Base-by-base conservation (phyloP, 192 early-diverging fungal species). In the Phlyctochytrium planicorne region DNA sequence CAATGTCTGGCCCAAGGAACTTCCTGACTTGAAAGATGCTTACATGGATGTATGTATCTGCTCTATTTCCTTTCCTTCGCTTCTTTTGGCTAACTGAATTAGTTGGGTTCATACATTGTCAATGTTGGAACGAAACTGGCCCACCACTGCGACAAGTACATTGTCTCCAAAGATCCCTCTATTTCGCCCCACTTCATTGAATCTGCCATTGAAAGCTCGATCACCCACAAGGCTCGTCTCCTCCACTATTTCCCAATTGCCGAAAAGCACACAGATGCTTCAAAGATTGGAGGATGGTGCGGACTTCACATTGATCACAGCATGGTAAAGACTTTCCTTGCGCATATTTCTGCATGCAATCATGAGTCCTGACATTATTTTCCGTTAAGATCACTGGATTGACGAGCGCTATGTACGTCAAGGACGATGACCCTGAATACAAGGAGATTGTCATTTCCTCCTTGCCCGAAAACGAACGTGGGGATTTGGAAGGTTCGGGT, bases 291-390 rank as follows among this genome's bases (percentile, higher is more conserved):
- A 62, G 82, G 82, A 4, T 89, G 87, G 89, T 89, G 89, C 35
- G 89, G 89, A 17, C 80, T 86, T 79, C 89, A 90, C 63, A 37
- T 87, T 20, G 89, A 90, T 57, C 87, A 90, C 62, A 50, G 34
- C 35, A 74, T 74, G 62, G 37, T 67, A 35, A 50, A 40, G 40
- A 14, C 20, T 47, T 6, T 47, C 40, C 20, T 47, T 47, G 40
- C 40, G 40, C n/a, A n/a, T n/a, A n/a, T n/a, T n/a, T n/a, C n/a
- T n/a, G n/a, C n/a, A n/a, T n/a, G n/a, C n/a, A n/a, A n/a, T n/a
- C n/a, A n/a, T n/a, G n/a, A n/a, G n/a, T n/a, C n/a, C n/a, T n/a
- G n/a, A n/a, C n/a, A n/a, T n/a, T n/a, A n/a, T n/a, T n/a, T n/a
- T n/a, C n/a, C n/a, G n/a, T n/a, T 20, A 76, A 78, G 1, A 72